Conservation (phyloP, 2,329 filamentous ascomycete genomes). For the Aureobasidium sp. region DNA sequence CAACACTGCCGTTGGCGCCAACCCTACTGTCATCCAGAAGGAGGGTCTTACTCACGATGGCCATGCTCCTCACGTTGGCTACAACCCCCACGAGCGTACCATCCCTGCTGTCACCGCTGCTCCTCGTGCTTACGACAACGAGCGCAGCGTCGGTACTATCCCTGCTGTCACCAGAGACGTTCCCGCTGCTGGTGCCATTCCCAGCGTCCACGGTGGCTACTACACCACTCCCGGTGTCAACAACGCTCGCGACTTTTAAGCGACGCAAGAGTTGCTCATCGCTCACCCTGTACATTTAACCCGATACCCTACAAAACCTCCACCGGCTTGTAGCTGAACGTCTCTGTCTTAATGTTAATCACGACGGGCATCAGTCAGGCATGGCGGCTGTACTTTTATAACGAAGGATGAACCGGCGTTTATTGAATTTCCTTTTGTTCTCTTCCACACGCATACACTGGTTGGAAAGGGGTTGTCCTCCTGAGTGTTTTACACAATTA, state of each 20-base stretch:
- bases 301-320: neutral
- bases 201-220: conserved; percentile 31
- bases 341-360: neutral
- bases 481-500: neutral
- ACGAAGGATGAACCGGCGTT: neutral
- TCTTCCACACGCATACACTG: neutral
- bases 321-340: neutral
- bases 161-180: neutral
- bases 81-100: conserved; percentile 28
- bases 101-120: conserved; percentile 14
- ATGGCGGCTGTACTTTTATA: neutral
- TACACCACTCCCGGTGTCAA: conserved; percentile 32
- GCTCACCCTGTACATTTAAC: neutral
- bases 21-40: conserved; percentile 23
- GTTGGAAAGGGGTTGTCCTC: neutral
- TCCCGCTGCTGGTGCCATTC: conserved; percentile 24
- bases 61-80: conserved; percentile 21
- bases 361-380: neutral
- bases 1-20: conserved; percentile 35
- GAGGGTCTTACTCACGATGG: conserved; percentile 14
- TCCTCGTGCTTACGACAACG: neutral
- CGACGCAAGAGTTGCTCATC: neutral
- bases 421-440: neutral
- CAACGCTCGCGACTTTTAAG: conserved; percentile 5
- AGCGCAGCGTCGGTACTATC: neutral